Evolutionary conservation across 2,329 filamentous ascomycete genomes (phyloP).

Genomic region (Trichoderma simmonsii): DNA sequence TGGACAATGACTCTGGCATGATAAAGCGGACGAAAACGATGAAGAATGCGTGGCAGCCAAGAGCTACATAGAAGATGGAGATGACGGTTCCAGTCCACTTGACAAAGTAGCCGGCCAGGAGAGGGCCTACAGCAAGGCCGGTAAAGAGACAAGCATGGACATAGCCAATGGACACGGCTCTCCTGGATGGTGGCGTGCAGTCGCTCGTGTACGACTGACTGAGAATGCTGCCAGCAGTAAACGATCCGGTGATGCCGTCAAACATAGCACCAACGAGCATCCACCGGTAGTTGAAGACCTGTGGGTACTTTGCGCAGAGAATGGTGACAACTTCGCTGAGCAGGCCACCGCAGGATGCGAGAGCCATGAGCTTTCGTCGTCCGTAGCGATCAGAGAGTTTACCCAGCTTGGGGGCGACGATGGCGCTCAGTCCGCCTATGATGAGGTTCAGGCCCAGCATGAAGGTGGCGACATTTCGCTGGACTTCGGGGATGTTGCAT

Average conservation of each 20-base stretch:
- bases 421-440: slow-evolving; percentile 72
- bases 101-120: slow-evolving; percentile 77
- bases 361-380: slow-evolving; percentile 67
- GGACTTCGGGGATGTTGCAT: slow-evolving; percentile 76
- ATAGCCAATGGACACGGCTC: slow-evolving; percentile 82
- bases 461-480: slow-evolving; percentile 73
- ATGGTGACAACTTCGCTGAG: slow-evolving; percentile 74
- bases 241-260: slow-evolving; percentile 85
- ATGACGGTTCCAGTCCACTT: slow-evolving; percentile 71
- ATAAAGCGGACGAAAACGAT: slow-evolving; percentile 67
- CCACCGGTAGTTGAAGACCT: slow-evolving; percentile 71
- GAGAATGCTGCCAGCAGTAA: slow-evolving; percentile 74
- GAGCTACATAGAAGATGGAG: slow-evolving; percentile 78
- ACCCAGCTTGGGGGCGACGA: slow-evolving; percentile 79
- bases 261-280: slow-evolving; percentile 72
- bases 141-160: slow-evolving; percentile 86
- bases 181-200: slow-evolving; percentile 74
- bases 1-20: slow-evolving; percentile 81
- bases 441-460: slow-evolving; percentile 72
- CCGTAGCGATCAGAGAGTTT: slow-evolving; percentile 85
- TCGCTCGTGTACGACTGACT: slow-evolving; percentile 86
- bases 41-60: slow-evolving; percentile 71
- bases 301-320: slow-evolving; percentile 70
- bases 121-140: slow-evolving; percentile 83
- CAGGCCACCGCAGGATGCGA: slow-evolving; percentile 73